Conservation (phyloP, 2,329 filamentous ascomycete species). For the Epichloe glyceriae region DNA sequence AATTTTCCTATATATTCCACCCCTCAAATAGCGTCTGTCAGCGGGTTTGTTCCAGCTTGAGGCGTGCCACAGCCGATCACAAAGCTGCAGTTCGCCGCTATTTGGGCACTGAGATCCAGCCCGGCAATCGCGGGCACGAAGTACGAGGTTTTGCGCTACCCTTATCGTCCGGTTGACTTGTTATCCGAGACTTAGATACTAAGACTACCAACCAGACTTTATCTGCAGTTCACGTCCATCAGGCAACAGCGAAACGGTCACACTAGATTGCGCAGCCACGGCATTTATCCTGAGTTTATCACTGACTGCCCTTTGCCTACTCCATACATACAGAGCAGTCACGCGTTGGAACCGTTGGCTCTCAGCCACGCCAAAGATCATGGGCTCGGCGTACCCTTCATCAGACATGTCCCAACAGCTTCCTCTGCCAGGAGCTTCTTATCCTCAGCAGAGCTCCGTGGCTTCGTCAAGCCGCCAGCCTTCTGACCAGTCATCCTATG, state of each 20-base stretch:
- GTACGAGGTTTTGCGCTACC: not conserved
- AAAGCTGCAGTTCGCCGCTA: not conserved
- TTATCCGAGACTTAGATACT: too few relatives aligned
- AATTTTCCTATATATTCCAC: too few relatives aligned
- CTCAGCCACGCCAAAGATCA: constrained; percentile 4
- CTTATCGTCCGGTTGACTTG: not conserved
- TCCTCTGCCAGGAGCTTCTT: constrained; percentile 14
- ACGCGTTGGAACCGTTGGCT: not conserved
- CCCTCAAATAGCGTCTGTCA: too few relatives aligned
- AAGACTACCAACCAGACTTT: too few relatives aligned
- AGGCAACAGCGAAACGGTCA: not conserved
- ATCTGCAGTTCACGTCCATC: not conserved
- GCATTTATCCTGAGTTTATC: not conserved
- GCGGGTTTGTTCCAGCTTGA: too few relatives aligned
- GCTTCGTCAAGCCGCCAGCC: constrained; percentile 12
- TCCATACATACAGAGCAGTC: not conserved
- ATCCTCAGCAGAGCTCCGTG: constrained; percentile 13
- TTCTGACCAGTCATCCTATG: constrained; percentile 1
- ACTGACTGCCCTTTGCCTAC: not conserved
- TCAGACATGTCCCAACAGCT: constrained; percentile 19
- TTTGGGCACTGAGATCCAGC: not conserved
- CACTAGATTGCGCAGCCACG: not conserved
- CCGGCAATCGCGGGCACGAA: not conserved
- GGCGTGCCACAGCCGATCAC: not conserved
- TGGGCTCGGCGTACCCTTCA: constrained; percentile 20